These are phyloP conservation scores for Colletotrichum sp. DNA, from an alignment of 2,329 filamentous ascomycete species.

Conservation along the genomic window DNA sequence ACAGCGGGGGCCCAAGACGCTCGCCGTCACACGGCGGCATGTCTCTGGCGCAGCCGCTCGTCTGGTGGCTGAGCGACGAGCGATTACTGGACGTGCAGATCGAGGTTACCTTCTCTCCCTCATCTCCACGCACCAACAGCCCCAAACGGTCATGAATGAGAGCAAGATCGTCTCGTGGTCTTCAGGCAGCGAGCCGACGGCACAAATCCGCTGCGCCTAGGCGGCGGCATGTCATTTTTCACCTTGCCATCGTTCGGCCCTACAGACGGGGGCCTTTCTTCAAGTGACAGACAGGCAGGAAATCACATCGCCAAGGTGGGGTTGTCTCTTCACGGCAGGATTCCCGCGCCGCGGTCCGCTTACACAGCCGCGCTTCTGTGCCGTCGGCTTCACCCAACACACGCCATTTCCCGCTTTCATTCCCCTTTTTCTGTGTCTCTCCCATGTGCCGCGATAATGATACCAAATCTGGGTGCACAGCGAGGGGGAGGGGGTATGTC, in stretches of 20 bases:
- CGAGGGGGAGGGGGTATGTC: background rate
- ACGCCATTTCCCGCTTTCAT: background rate
- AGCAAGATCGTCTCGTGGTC: background rate
- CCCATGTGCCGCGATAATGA: background rate
- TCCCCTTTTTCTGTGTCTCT: background rate
- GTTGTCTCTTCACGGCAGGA: background rate
- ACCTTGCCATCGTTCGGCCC: background rate
- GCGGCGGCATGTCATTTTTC: background rate
- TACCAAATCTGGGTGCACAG: background rate
- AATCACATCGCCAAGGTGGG: background rate
- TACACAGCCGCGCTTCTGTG: slow-evolving; percentile 2
- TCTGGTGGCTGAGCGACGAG: slow-evolving; percentile 6
- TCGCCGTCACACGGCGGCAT: background rate
- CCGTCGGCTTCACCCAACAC: background rate
- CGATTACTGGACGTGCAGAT: background rate
- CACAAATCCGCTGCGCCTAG: background rate
- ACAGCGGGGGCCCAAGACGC: background rate
- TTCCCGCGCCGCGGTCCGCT: background rate
- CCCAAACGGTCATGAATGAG: background rate
- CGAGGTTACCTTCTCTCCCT: background rate
- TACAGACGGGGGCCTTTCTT: background rate
- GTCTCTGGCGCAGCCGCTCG: background rate
- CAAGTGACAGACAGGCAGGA: background rate
- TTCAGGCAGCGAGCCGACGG: background rate
- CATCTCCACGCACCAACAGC: background rate